These are phyloP conservation scores for Colletotrichum tabaci DNA, from an alignment of 2,329 filamentous ascomycete species.

Conservation along the genomic window DNA sequence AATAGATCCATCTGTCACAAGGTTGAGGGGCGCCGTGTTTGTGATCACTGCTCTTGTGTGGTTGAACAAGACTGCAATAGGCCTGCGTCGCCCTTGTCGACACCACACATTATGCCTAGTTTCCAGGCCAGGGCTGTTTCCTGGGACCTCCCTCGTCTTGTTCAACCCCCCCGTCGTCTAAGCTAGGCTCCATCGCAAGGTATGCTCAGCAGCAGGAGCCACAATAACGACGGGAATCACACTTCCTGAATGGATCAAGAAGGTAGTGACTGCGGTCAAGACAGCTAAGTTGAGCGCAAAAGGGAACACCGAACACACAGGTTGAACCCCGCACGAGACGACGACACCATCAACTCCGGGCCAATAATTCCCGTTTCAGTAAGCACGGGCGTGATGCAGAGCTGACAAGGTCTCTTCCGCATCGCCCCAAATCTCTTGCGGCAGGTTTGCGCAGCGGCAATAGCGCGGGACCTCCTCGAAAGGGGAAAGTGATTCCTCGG, in stretches of 20 bases:
- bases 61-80: conserved; percentile 18
- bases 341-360: conserved; percentile 27
- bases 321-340: conserved; percentile 31
- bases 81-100: conserved; percentile 15
- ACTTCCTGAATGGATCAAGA: background rate
- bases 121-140: background rate
- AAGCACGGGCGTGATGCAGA: conserved; percentile 10
- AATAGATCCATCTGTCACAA: conserved; percentile 6
- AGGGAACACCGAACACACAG: background rate
- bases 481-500: background rate
- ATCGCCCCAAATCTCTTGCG: conserved; percentile 27
- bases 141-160: background rate
- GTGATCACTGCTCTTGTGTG: conserved; percentile 27
- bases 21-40: conserved; percentile 3
- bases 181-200: conserved; percentile 16
- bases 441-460: conserved; percentile 7
- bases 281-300: background rate
- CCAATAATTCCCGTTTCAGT: conserved; percentile 38
- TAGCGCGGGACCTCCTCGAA: conserved; percentile 4
- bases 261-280: conserved; percentile 11
- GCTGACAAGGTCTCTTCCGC: conserved; percentile 14
- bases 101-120: background rate
- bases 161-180: background rate
- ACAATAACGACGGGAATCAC: conserved; percentile 15
- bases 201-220: conserved; percentile 4